phyloP scores from a whole-genome alignment of 768 basidiomycete genomes.

The Kwoniella sp. region DNA sequence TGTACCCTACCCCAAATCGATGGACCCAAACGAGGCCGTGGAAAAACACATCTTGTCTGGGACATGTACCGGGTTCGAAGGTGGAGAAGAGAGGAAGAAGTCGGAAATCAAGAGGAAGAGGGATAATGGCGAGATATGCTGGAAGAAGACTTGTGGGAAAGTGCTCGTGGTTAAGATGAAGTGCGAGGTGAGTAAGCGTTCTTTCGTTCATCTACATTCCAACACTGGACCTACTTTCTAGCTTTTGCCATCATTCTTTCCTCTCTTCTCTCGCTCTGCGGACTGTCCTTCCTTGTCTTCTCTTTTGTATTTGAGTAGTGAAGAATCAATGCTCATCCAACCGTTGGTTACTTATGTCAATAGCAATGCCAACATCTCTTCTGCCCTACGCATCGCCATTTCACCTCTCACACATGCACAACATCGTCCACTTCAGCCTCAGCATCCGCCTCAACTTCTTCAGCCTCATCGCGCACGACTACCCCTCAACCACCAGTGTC shows the following conservation, averaged over 20 bases:
- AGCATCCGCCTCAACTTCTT: conserved; percentile 25
- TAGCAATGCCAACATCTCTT: conserved; percentile 46
- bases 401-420: conserved; percentile 44
- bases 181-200: conserved; percentile 48
- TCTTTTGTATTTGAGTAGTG: no score
- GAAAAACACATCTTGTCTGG: conserved; percentile 45
- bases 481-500: conserved; percentile 30
- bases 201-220: no score
- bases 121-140: conserved; percentile 52
- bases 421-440: conserved; percentile 27
- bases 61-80: conserved; percentile 42
- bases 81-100: conserved; percentile 43
- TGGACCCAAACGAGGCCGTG: conserved; percentile 49
- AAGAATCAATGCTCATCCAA: no score
- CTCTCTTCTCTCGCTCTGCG: no score
- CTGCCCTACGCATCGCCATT: conserved; percentile 53
- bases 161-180: conserved; percentile 50
- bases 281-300: no score
- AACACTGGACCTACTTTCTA: no score
- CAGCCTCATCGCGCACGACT: conserved; percentile 12
- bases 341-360: not conserved
- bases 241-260: no score
- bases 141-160: conserved; percentile 48
- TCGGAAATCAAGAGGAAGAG: conserved; percentile 47
- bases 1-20: conserved; percentile 32